phyloP scores from a whole-genome alignment of 805 yeast species.

The Yarrowia keelungensis region DNA sequence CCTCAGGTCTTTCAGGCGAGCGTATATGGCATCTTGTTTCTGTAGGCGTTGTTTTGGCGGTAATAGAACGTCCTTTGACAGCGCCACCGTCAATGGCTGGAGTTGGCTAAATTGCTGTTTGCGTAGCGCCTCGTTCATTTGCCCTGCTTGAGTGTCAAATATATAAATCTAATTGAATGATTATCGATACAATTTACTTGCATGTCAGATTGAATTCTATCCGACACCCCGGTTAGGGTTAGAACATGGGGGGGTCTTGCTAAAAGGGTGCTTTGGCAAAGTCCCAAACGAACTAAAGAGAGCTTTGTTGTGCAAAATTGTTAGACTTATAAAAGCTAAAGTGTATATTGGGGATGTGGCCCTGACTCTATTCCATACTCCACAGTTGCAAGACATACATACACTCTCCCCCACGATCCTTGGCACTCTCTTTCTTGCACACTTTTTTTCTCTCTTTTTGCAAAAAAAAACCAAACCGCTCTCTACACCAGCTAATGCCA shows the following conservation, averaged over 20 bases:
- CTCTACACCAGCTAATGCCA: constrained; percentile 20
- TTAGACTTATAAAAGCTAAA: neutral
- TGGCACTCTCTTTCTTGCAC: constrained; percentile 11
- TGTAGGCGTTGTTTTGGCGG: constrained; percentile 33
- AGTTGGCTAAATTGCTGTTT: constrained; percentile 19
- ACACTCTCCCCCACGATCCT: constrained; percentile 28
- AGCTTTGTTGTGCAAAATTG: neutral
- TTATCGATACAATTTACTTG: neutral
- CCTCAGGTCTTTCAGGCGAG: constrained; percentile 7
- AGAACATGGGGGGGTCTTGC: constrained; percentile 4
- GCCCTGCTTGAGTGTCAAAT: neutral
- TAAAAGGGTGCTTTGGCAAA: neutral
- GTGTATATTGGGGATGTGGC: neutral
- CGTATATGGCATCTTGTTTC: constrained; percentile 15
- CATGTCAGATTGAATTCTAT: constrained; percentile 10
- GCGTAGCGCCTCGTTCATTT: constrained; percentile 4
- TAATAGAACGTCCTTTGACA: neutral
- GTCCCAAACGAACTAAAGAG: neutral
- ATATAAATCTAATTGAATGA: neutral
- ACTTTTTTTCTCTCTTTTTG: neutral
- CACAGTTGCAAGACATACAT: constrained; percentile 18
- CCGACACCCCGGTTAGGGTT: constrained; percentile 27
- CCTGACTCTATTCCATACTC: constrained; percentile 8
- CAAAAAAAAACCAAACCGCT: neutral
- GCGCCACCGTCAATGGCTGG: constrained; percentile 12